Evolutionary conservation across 768 basidiomycete species (phyloP).

Genomic region (Naganishia onofrii): DNA sequence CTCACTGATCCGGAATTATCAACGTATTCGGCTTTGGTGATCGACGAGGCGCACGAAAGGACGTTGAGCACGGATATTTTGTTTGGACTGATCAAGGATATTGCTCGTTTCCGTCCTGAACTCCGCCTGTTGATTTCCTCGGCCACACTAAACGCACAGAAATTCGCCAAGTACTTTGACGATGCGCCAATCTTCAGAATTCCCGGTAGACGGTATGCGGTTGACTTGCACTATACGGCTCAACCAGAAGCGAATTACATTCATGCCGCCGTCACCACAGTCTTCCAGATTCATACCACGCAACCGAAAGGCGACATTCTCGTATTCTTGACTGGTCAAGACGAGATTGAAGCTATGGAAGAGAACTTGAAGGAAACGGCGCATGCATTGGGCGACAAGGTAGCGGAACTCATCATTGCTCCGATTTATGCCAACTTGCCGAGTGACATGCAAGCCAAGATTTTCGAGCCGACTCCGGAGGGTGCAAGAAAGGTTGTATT

Average conservation of each 20-base stretch:
- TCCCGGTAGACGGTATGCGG: conserved; percentile 93
- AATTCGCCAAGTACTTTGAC: conserved; percentile 97
- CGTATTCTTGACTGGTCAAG: conserved; percentile 97
- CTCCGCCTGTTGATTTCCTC: conserved; percentile 82
- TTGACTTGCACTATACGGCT: conserved; percentile 97
- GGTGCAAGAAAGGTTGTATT: conserved; percentile 96
- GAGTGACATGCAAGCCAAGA: conserved; percentile 98
- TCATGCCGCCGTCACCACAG: conserved; percentile 95
- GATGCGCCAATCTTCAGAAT: conserved; percentile 92
- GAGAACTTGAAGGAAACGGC: conserved; percentile 95
- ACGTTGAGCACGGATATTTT: conserved; percentile 97
- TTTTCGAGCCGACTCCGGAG: conserved; percentile 96
- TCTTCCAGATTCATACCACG: conserved; percentile 98
- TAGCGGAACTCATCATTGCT: conserved; percentile 87
- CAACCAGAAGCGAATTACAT: conserved; percentile 99
- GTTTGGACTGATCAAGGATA: conserved; percentile 98
- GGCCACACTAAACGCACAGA: conserved; percentile 95
- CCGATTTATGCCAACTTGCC: conserved; percentile 99
- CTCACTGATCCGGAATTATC: conserved; percentile 95
- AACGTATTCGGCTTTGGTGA: conserved; percentile 89
- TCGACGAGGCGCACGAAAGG: conserved; percentile 97
- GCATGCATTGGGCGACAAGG: conserved; percentile 90
- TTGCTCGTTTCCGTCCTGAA: conserved; percentile 92
- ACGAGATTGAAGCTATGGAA: conserved; percentile 96
- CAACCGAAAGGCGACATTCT: conserved; percentile 97